Evolutionary conservation across 306 rosid genomes (phyloP).

Genomic region (Dalbergia cochinchinensis): DNA sequence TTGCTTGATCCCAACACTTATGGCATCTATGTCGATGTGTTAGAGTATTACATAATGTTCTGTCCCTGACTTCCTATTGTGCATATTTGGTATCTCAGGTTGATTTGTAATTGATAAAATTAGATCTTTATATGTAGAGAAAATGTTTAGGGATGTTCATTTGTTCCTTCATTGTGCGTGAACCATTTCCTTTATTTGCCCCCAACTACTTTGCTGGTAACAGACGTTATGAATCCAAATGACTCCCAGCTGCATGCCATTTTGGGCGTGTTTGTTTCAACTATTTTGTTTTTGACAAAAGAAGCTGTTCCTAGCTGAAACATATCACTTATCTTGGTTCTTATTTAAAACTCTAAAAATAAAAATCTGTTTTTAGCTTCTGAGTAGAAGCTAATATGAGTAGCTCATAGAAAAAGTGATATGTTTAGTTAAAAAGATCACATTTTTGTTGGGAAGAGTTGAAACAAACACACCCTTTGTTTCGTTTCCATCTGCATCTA

Average conservation of each 20-base stretch:
- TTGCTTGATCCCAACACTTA: not conserved
- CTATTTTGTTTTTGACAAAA: no score
- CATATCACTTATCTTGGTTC: no score
- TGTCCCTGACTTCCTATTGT: not conserved
- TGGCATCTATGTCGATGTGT: not conserved
- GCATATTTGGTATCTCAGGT: not conserved
- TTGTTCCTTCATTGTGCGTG: slow-evolving; percentile 6
- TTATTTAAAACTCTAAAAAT: no score
- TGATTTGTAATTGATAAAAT: not conserved
- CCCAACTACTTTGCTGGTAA: not conserved
- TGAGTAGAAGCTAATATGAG: no score
- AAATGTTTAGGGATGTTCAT: slow-evolving; percentile 11
- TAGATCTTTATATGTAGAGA: not conserved
- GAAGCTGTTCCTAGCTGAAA: no score
- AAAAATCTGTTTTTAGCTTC: no score
- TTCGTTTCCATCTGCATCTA: not conserved
- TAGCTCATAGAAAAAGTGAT: no score
- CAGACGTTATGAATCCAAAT: not conserved
- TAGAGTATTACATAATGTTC: not conserved
- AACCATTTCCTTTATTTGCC: not conserved
- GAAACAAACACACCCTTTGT: not conserved
- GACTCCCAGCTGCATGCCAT: not conserved
- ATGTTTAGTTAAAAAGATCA: no score
- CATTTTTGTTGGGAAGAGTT: no score
- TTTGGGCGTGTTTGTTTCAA: not conserved